Evolutionary conservation across 371 early-diverging fungal species (phyloP), one percentile per base, ranked within the genome.

Genomic region (Apophysomyces ossiformis): DNA sequence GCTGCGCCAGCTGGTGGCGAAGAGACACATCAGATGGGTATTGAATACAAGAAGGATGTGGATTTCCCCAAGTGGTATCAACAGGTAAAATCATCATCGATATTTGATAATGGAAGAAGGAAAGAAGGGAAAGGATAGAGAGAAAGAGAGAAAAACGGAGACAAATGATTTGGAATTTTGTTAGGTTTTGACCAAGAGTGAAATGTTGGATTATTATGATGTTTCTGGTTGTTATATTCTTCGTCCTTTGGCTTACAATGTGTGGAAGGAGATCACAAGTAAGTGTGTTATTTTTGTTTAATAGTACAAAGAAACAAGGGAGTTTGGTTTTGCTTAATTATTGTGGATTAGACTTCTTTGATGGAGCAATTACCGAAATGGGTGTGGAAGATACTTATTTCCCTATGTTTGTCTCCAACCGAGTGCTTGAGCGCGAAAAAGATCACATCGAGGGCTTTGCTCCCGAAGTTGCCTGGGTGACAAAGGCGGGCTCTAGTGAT

Each of bases 381-480:
- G 99, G 97, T 57, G 98, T 99, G 21, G 95, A 98, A 73, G 96
- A 99, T 79, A 92, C 94, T 69, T 99, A 99, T 81, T 99, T 99
- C 90, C 99, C 99, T 68, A 98, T 99, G 99, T 97, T 99, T 77
- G 96, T 99, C 13, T 92, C 99, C 36, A 89, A 91, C 74, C 79
- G 85, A 69, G 91, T 90, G 50, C 83, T 99, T 69, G 94, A 99
- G 72, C 91, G 90, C 72, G 99, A 99, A 79, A 99, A 99, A 90
- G 96, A 97, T 68, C 99, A 99, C 81, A 90, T 99, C 67, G 99
- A 98, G 74, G 99, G 99, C 26, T 99, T 99, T 77, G 95, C 99
- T 37, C 99, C 99, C 43, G 99, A 99, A 82, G 98, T 99, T 18
- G 99, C 99, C 36, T 99, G 99, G 99, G 99, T 99, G 35, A 99